These are phyloP conservation scores for Acanthamoeba rhysodes DNA, from an alignment of 208 protist species.

Conservation along the genomic window DNA sequence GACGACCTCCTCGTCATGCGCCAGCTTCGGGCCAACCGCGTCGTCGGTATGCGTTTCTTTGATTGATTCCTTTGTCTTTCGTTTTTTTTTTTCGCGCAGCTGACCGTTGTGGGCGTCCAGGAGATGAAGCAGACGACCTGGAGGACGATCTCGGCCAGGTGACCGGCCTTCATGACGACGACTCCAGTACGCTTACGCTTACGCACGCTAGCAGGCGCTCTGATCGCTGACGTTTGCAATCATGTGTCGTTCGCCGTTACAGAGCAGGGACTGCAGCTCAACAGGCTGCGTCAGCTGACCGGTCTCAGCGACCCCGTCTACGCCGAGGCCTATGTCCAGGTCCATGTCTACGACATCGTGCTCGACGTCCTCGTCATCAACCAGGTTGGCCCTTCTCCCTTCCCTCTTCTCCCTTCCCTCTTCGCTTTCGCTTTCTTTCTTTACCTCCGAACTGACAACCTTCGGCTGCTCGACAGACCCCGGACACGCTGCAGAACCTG, in stretches of 20 bases:
- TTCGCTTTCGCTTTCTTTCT: too few species aligned
- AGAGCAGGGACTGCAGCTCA: slow-evolving; percentile 79
- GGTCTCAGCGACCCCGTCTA: slow-evolving; percentile 98
- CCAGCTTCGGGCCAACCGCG: slow-evolving; percentile 83
- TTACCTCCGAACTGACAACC: too few species aligned
- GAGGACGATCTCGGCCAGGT: not conserved
- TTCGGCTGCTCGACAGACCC: slow-evolving; percentile 82
- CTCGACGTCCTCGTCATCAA: slow-evolving; percentile 96
- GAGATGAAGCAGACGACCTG: slow-evolving; percentile 4
- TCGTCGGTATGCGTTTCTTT: slow-evolving; percentile 20
- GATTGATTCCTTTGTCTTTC: too few species aligned
- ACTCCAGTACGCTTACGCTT: not conserved
- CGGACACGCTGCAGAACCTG: slow-evolving; percentile 96
- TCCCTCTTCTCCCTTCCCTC: too few species aligned
- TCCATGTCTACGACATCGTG: slow-evolving; percentile 98
- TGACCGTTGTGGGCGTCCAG: not conserved
- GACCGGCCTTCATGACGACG: not conserved
- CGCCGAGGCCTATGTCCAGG: slow-evolving; percentile 97
- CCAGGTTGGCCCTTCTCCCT: slow-evolving; percentile 81
- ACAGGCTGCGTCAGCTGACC: slow-evolving; percentile 95
- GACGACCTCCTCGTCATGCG: slow-evolving; percentile 89
- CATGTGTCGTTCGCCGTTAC: not conserved
- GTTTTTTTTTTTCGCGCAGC: too few species aligned
- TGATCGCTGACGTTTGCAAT: not conserved
- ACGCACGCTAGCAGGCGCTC: too few species aligned